Percentiles rank a stretch among this genome's conserved stretches.
Conservation (phyloP, 2,329 filamentous ascomycete genomes). For the Acrocalymma vagum region DNA sequence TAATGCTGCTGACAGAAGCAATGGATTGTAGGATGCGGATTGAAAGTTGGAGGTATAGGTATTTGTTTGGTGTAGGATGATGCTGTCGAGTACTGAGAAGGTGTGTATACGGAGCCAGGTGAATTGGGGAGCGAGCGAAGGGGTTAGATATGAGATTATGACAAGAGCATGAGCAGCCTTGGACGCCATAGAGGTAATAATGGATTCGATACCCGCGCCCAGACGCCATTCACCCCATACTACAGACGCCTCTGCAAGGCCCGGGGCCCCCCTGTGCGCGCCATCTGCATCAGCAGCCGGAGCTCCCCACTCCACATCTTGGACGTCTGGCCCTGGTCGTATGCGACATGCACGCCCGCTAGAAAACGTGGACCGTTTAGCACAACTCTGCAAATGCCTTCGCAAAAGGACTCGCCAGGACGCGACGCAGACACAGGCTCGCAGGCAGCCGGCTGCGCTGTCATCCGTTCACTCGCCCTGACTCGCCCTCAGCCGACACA, state of each 20-base stretch:
- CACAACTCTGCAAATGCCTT: no score
- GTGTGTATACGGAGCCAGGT: slow-evolving; percentile 6
- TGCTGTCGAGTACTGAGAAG: slow-evolving; percentile 13
- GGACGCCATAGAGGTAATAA: slow-evolving; percentile 40
- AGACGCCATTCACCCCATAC: slow-evolving; percentile 51
- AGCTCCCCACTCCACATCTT: slow-evolving; percentile 39
- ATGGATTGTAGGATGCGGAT: slow-evolving; percentile 21
- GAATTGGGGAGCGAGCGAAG: slow-evolving; percentile 7
- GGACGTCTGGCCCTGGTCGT: slow-evolving; percentile 38
- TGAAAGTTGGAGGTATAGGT: slow-evolving; percentile 13
- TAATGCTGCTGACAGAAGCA: slow-evolving; percentile 19
- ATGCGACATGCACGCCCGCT: slow-evolving; percentile 43
- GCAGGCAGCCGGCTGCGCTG: slow-evolving; percentile 47
- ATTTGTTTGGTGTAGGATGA: neutral
- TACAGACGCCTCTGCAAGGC: slow-evolving; percentile 40
- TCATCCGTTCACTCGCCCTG: slow-evolving; percentile 48
- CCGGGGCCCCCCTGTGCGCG: slow-evolving; percentile 38
- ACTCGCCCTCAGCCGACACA: slow-evolving; percentile 35
- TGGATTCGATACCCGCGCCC: slow-evolving; percentile 33
- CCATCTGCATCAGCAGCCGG: slow-evolving; percentile 46
- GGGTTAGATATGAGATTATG: slow-evolving; percentile 8
- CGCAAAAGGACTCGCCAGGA: no score
- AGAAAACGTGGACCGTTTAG: slow-evolving; percentile 48
- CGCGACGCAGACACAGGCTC: no score
- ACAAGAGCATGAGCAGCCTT: slow-evolving; percentile 6